Evolutionary conservation across 2,329 filamentous ascomycete species (phyloP).

Genomic region (Magnaporthales sp.): DNA sequence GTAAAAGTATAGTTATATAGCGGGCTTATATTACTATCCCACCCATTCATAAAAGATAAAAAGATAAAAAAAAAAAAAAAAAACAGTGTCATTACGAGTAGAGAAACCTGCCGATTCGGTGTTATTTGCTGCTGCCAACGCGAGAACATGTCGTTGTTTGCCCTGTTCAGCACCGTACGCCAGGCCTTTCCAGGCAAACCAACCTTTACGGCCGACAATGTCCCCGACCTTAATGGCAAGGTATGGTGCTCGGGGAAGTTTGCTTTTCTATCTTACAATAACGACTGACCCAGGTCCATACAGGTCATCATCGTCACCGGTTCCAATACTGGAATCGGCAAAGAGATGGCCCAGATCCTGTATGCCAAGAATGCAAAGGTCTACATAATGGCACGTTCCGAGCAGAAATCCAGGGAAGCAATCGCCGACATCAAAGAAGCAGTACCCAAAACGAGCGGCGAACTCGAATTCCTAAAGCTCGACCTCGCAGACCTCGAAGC

Average conservation of each 20-base stretch:
- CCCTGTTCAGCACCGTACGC: not conserved
- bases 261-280: not conserved
- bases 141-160: too few species aligned
- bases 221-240: not conserved
- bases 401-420: slow-evolving; percentile 26
- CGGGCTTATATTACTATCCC: too few species aligned
- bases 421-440: slow-evolving; percentile 28
- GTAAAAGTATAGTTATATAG: too few species aligned
- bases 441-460: slow-evolving; percentile 20
- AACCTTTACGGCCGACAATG: not conserved
- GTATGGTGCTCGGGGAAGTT: too few species aligned
- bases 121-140: too few species aligned
- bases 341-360: slow-evolving; percentile 38
- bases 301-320: slow-evolving; percentile 34
- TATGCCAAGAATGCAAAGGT: slow-evolving; percentile 40
- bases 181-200: not conserved
- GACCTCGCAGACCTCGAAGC: slow-evolving; percentile 24
- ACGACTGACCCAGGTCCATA: too few species aligned
- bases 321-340: slow-evolving; percentile 27
- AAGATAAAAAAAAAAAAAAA: too few species aligned
- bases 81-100: too few species aligned
- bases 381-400: slow-evolving; percentile 37
- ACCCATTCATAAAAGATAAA: too few species aligned
- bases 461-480: slow-evolving; percentile 28
- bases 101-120: too few species aligned